A percentile compares a stretch with the other conserved stretches of the same genome.
These are phyloP conservation scores for Polytrichum commune DNA, from an alignment of 225 moss, liverwort and hornwort genomes.

Conservation along the genomic window DNA sequence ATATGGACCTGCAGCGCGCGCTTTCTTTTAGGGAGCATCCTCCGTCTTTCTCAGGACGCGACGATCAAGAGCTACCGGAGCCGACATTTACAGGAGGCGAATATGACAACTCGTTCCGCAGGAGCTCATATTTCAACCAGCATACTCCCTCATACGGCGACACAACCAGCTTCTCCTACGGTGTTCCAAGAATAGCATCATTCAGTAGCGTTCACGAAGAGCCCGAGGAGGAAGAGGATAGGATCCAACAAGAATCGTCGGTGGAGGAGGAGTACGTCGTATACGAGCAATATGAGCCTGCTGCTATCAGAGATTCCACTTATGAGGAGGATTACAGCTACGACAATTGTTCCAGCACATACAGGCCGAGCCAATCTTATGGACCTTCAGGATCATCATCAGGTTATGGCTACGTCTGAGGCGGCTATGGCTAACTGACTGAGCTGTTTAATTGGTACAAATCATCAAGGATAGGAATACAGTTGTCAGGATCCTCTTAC, in stretches of 20 bases:
- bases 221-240: not conserved
- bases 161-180: slow-evolving; percentile 14
- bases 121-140: slow-evolving; percentile 14
- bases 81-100: slow-evolving; percentile 13
- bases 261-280: not conserved
- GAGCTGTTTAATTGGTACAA: not conserved
- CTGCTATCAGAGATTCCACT: not conserved
- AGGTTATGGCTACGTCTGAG: no score
- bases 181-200: slow-evolving; percentile 3
- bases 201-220: not conserved
- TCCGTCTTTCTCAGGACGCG: not conserved
- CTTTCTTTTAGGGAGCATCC: slow-evolving; percentile 42
- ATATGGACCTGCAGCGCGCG: slow-evolving; percentile 40
- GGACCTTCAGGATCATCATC: not conserved
- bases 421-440: not conserved
- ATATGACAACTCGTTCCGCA: slow-evolving; percentile 1
- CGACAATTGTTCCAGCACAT: not conserved
- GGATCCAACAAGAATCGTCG: not conserved
- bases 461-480: not conserved
- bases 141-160: slow-evolving; percentile 11
- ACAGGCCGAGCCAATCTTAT: not conserved
- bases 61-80: slow-evolving; percentile 10
- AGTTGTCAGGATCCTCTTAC: not conserved
- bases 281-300: not conserved
- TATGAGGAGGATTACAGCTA: not conserved